These are phyloP conservation scores for Euphorbia pulcherrima DNA, from an alignment of 345 rosid genomes.

Conservation along the genomic window DNA sequence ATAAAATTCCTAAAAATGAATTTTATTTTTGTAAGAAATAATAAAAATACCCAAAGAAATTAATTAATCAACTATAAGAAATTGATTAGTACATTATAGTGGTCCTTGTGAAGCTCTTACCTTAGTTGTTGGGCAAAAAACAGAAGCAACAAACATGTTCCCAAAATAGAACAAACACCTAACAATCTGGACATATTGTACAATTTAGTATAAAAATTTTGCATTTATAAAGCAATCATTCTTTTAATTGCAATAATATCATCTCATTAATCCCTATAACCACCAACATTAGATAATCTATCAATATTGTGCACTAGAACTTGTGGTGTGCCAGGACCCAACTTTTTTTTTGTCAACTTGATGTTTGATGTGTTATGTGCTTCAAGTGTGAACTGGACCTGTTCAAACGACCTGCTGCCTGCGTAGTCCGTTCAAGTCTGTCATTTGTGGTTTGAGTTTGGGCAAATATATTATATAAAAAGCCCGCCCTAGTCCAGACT, in stretches of 20 bases:
- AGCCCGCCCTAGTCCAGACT: too few relatives aligned
- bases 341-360: background rate
- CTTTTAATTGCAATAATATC: background rate
- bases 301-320: too few relatives aligned
- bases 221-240: background rate
- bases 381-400: too few relatives aligned
- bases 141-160: constrained; percentile 8
- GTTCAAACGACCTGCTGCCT: too few relatives aligned
- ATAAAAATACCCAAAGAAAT: background rate
- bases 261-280: constrained; percentile 11
- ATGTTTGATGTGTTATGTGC: too few relatives aligned
- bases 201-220: background rate
- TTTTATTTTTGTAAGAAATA: background rate
- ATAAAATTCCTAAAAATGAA: background rate
- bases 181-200: background rate
- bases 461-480: too few relatives aligned
- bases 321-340: too few relatives aligned
- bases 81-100: background rate
- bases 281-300: constrained; percentile 6
- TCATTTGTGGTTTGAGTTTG: too few relatives aligned
- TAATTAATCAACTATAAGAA: constrained; percentile 7
- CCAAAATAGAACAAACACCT: background rate
- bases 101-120: constrained; percentile 4
- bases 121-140: constrained; percentile 2
- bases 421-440: too few relatives aligned